Percentiles rank a stretch among this genome's conserved stretches.
Conservation (phyloP, 2,329 filamentous ascomycete species). For the Triangularia setosa region DNA sequence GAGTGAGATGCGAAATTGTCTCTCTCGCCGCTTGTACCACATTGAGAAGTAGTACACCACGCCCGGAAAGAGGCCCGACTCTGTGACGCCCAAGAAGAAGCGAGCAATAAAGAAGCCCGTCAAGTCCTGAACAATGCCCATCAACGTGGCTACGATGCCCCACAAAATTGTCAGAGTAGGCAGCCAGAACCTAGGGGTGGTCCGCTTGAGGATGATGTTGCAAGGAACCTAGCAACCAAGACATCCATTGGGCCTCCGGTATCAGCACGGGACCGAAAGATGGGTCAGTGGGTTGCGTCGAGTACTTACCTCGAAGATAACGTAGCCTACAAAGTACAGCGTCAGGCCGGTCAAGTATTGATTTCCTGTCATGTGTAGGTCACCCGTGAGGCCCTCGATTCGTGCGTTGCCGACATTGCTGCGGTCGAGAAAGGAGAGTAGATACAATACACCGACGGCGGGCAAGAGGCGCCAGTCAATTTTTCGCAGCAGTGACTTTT, state of each 20-base stretch:
- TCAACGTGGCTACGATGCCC: constrained; percentile 51
- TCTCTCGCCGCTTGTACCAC: constrained; percentile 54
- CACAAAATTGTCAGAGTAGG: constrained; percentile 54
- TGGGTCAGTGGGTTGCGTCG: background rate
- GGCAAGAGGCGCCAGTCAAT: constrained; percentile 50
- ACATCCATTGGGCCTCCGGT: background rate
- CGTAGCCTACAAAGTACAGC: constrained; percentile 61
- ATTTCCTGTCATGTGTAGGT: constrained; percentile 54
- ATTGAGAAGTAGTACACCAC: constrained; percentile 49
- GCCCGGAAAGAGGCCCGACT: constrained; percentile 50
- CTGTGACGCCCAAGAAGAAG: constrained; percentile 54
- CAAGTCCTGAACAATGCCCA: constrained; percentile 47
- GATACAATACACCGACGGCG: constrained; percentile 51
- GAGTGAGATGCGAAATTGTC: constrained; percentile 52
- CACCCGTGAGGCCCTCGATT: constrained; percentile 51
- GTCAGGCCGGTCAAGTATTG: constrained; percentile 64
- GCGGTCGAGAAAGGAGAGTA: constrained; percentile 54
- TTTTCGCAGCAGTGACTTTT: constrained; percentile 56
- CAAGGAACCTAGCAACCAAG: constrained; percentile 47
- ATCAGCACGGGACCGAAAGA: background rate
- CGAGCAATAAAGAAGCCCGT: constrained; percentile 50
- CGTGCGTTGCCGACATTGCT: constrained; percentile 58
- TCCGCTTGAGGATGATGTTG: constrained; percentile 59
- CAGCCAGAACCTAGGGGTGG: constrained; percentile 54
- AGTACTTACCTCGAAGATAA: constrained; percentile 48